Evolutionary conservation across 257 asterid genomes (phyloP).

Genomic region (Apocynum venetum): DNA sequence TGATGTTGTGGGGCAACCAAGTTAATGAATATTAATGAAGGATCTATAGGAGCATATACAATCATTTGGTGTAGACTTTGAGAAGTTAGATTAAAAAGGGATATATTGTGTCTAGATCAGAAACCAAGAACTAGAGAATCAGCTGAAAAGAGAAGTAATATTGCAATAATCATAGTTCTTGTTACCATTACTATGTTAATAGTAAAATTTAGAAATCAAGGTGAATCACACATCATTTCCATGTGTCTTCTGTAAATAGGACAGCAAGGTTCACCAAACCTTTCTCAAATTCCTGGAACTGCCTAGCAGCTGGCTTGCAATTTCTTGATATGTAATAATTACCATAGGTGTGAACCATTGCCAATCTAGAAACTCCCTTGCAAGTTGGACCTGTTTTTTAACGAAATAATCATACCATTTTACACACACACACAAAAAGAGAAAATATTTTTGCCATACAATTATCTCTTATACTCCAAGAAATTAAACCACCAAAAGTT

Average conservation of each 20-base stretch:
- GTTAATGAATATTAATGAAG: no score
- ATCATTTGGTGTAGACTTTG: background rate
- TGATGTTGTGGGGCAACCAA: no score
- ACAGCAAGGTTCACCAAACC: slow-evolving; percentile 1
- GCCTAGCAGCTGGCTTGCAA: background rate
- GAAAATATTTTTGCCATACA: no score
- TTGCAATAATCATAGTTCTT: background rate
- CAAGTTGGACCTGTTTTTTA: no score
- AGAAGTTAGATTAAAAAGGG: background rate
- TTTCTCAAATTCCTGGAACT: background rate
- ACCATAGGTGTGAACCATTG: background rate
- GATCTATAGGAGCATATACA: no score
- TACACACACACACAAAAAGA: no score
- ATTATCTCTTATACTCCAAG: no score
- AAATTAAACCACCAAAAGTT: no score
- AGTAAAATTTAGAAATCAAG: background rate
- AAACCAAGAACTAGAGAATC: background rate
- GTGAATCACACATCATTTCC: background rate
- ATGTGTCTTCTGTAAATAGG: background rate
- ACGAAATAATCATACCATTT: no score
- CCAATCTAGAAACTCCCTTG: background rate
- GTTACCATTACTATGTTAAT: background rate
- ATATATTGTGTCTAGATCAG: background rate
- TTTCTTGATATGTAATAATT: background rate
- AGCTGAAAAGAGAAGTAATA: background rate